Base-by-base conservation (phyloP, 495 filamentous ascomycete genomes). In the Xylaria palmicola region DNA sequence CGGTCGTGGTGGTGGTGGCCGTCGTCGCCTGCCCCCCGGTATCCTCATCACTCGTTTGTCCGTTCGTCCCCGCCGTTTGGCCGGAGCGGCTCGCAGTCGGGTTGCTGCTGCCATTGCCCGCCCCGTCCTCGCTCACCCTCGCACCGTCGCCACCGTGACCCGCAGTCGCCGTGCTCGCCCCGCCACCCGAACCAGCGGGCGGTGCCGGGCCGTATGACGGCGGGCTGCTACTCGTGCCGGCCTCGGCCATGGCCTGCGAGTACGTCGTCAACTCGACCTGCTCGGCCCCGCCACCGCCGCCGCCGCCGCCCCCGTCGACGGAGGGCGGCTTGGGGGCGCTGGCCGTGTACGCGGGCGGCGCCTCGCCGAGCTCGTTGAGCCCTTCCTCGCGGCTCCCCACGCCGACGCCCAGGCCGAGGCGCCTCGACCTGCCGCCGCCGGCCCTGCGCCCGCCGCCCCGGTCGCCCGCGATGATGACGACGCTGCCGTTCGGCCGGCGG, bases 341-440 rank as follows among this genome's bases (percentile, higher is more conserved):
- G 3, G 71, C 59, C 9, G 65, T 69, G 57, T 86, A 86, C 1
- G 83, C 82, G 36, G 83, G 83, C 26, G 83, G 83, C 12, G 83
- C 79, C 67, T 85, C 82, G 22, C 83, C 83, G 9, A 79, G 70
- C 71, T 85, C 82, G 63, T 86, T 79, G 32, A 86, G 72, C 6
- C 83, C 83, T 62, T 84, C 81, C 32, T 78, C 75, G 24, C 59
- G 60, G 37, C 65, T 72, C 0, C 43, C 65, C 19, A 67, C 20
- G 12, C 59, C 65, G 32, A 63, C 37, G 17, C 59, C 59, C 6
- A 65, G 17, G 6, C 62, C 60, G 9, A 65, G 17, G 44, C 68
- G 61, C 13, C 53, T 10, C n/a, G 60, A 32, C 52, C 26, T 59
- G 50, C 19, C 60, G 13, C 59, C 52, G 13, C 26, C 56, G 50